Evolutionary conservation across 192 early-diverging fungal species (phyloP), one percentile per base, ranked within the genome.

Genomic region (Dispira simplex): DNA sequence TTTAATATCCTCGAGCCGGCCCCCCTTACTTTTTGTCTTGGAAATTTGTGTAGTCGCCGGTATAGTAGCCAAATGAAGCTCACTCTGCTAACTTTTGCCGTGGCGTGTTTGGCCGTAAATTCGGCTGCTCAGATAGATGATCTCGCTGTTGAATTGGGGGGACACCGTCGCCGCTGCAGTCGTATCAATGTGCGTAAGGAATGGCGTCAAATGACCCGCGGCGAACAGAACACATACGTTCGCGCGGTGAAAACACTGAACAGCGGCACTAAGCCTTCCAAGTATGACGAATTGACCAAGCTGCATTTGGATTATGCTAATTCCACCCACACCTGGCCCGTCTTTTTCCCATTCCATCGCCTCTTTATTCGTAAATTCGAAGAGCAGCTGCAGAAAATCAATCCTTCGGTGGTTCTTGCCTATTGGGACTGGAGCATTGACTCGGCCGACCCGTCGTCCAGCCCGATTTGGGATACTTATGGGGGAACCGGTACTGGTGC

Each of bases 341-440:
- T 56, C 8, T 72, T 72, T 62, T 67, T 71, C 56, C 66, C 73
- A 2, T 75, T 69, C 69, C 73, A 75, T 53, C 70, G 73, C 56
- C 25, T 43, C 8, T 66, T 71, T 46, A 39, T 74, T 14, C 62
- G 60, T 27, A 23, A 46, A 8, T 77, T 62, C 47, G 73, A 75
- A 64, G 48, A 46, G 8, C 54, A 54, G 4, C 63, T 75, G 46
- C 67, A 74, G 45, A 32, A 13, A 6, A 64, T 75, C 46, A 46
- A 71, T 54, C 58, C 68, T 1, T 62, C 51, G 64, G 71, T 81
- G 64, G 66, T 71, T n/a, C 44, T 83, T 10, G 78, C 81, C 0
- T 83, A 71, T 71, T 83, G 79, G 79, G 83, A 85, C 44, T 81
- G 78, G 80, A 66, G 75, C 2, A 68, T 67, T 21, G 78, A 79